Evolutionary conservation across 2,329 filamentous ascomycete genomes (phyloP), one percentile per base, ranked within the genome.

Genomic region (Monilinia vaccinii-corymbosi): DNA sequence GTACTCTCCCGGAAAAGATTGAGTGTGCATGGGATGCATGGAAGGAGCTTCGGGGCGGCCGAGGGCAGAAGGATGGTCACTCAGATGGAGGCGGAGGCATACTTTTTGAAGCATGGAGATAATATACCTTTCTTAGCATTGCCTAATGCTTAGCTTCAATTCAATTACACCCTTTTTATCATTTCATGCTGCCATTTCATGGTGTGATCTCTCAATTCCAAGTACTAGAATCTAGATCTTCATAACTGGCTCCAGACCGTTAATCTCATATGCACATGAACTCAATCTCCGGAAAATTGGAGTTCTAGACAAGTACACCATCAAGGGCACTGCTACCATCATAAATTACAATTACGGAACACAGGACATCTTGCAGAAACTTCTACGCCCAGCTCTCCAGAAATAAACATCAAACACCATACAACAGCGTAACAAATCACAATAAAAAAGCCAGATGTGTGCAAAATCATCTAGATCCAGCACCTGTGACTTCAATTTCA

Each of bases 91-190:
- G 44, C 38, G 57, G 57, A 59, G 48, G 34, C 21, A 23, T 57
- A 53, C 48, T 36, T 59, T 16, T 23, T 11, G n/a, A 28, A 40
- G 18, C 28, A 14, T 23, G 49, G 38, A 55, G 32, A 53, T 59
- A 47, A 53, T 55, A 47, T 53, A 55, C 40, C 57, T 31, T 21
- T 38, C 42, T 40, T 59, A 32, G 57, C 57, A 36, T 32, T 40
- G 13, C 21, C 46, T 59, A 28, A 31, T 53, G 57, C 57, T 55
- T 55, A 59, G 48, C 36, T 59, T 52, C 40, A 53, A 53, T 55
- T 53, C 48, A 46, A 36, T 40, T 25, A 59, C 45, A 59, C 48
- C 34, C 32, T 32, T 5, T 49, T 57, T 25, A 55, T 8, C 32
- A 21, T 18, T 32, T 9, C 51, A 18, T 34, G 51, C 38, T 44